Evolutionary conservation across 257 asterid genomes (phyloP).

Genomic region (Nicotiana obtusifolia): DNA sequence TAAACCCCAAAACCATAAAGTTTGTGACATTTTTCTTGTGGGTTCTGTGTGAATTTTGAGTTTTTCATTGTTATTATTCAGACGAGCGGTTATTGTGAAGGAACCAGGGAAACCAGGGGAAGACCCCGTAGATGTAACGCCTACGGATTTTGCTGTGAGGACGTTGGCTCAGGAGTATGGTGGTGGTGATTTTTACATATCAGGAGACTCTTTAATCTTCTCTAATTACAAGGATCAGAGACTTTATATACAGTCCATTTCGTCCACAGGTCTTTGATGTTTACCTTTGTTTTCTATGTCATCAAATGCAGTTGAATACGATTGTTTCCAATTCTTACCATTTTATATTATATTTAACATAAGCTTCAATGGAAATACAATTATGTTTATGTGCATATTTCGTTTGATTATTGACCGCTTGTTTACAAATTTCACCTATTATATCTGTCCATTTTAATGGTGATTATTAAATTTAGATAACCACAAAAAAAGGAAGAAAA

Average conservation of each 20-base stretch:
- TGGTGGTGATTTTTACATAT: constrained; percentile 76
- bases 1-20: background rate
- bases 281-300: constrained; percentile 6
- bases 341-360: background rate
- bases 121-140: constrained; percentile 55
- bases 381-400: background rate
- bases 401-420: background rate
- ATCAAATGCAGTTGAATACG: background rate
- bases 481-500: background rate
- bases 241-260: constrained; percentile 63
- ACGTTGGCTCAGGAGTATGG: constrained; percentile 89
- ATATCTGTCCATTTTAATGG: background rate
- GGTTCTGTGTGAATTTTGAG: background rate
- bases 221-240: constrained; percentile 92
- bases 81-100: constrained; percentile 78
- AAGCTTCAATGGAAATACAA: background rate
- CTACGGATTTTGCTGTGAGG: constrained; percentile 80
- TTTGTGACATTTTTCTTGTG: background rate
- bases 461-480: background rate
- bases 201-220: constrained; percentile 56
- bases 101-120: constrained; percentile 52
- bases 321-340: background rate
- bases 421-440: background rate
- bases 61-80: constrained; percentile 29
- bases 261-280: constrained; percentile 42